Evolutionary conservation across 2,329 filamentous ascomycete genomes (phyloP).

Genomic region (Tolypocladium amazonense): DNA sequence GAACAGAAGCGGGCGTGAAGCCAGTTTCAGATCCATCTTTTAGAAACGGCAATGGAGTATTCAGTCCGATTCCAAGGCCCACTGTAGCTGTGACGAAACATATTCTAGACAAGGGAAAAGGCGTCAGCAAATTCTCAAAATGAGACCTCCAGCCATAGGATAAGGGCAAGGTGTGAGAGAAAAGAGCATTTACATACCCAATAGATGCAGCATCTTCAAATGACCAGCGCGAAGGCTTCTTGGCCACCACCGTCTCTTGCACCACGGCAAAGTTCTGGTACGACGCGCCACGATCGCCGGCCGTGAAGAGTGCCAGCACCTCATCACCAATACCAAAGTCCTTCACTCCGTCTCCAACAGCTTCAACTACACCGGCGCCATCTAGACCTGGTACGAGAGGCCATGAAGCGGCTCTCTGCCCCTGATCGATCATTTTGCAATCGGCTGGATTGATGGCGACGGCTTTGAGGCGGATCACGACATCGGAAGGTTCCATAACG

Average conservation of each 20-base stretch:
- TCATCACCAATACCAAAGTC: background rate
- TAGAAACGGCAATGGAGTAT: background rate
- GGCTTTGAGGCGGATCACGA: background rate
- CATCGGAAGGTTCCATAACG: background rate
- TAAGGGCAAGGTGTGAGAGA: background rate
- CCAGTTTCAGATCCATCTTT: background rate
- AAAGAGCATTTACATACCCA: background rate
- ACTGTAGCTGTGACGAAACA: background rate
- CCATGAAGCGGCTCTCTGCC: background rate
- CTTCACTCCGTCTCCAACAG: background rate
- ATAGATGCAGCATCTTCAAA: background rate
- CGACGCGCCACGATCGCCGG: background rate
- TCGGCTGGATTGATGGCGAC: background rate
- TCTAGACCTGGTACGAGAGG: background rate
- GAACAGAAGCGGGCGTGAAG: background rate
- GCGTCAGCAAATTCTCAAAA: background rate
- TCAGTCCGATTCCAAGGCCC: background rate
- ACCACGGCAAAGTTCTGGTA: background rate
- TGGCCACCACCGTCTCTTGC: background rate
- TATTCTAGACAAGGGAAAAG: background rate
- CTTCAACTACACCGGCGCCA: background rate
- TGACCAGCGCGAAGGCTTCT: background rate
- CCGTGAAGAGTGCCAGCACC: background rate
- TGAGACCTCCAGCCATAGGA: background rate
- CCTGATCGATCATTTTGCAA: background rate